phyloP scores from a whole-genome alignment of 176 grass and related monocot genomes.

The Oryza coarctata region DNA sequence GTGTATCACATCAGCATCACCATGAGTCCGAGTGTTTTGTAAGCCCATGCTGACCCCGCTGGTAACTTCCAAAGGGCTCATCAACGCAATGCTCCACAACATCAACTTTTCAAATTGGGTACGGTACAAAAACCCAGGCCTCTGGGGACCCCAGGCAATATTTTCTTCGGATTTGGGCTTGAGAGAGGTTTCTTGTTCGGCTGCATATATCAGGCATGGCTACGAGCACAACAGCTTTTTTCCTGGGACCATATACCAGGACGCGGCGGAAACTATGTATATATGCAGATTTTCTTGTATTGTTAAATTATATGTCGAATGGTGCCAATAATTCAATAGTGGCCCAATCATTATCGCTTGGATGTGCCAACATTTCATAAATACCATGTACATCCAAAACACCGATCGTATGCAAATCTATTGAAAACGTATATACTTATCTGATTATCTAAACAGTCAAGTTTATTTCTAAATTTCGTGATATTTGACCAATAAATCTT shows the following conservation, averaged over 20 bases:
- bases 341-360: neutral
- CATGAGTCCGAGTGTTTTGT: slow-evolving; percentile 31
- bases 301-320: neutral
- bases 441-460: too few species aligned
- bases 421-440: too few species aligned
- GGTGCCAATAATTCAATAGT: neutral
- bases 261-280: neutral
- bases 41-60: slow-evolving; percentile 37
- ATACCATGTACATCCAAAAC: neutral
- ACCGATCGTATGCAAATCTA: neutral
- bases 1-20: slow-evolving; percentile 20
- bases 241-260: neutral
- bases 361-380: neutral
- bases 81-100: slow-evolving; percentile 25
- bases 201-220: slow-evolving; percentile 7
- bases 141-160: neutral
- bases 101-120: slow-evolving; percentile 23
- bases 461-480: too few species aligned
- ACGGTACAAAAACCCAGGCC: neutral
- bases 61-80: slow-evolving; percentile 33
- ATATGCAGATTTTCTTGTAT: neutral
- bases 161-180: neutral
- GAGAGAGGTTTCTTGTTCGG: neutral
- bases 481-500: neutral
- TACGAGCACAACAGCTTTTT: neutral